Base-by-base conservation (phyloP, 495 filamentous ascomycete genomes). In the Neurospora pannonica region DNA sequence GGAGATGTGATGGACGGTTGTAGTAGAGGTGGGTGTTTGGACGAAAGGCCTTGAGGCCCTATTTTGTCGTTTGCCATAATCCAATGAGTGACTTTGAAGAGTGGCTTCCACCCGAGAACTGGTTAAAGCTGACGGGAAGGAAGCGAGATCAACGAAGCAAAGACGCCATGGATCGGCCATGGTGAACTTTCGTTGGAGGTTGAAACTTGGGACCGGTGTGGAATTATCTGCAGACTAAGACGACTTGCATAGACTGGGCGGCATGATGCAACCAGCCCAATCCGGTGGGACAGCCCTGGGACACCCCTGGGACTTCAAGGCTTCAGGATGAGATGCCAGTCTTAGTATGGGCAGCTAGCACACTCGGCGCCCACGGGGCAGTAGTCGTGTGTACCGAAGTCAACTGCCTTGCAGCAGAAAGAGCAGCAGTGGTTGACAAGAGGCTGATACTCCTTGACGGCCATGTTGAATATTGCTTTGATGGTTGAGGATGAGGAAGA, bases 321-420 rank as follows among this genome's bases (percentile, higher is more conserved):
- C 28, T 34, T 62, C 54, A 62, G 62, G 62, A 21, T 75, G 73
- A 71, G 28, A 54, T 37, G 42, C 9, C 31, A 10, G 36, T 40
- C 70, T 81, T 81, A 86, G 74, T 85, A 82, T 67, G 82, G 81
- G 82, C 85, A 86, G 67, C 81, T 76, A 34, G 83, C 83, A 79
- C 84, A 86, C 73, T 85, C 79, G 40, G 78, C 75, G 77, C 80
- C 80, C 54, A 72, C 76, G 24, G 83, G 83, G 83, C 85, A 86
- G 79, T 85, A 86, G 76, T 86, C 85, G 77, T 86, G 85, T 46
- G 85, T 86, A 76, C 85, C 85, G 42, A 85, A 86, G 79, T 86
- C 85, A 72, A 85, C 79, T 48, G 85, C 85, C 79, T 85, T 86
- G 84, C 85, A 86, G 82, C 85, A 86, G 74, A 84, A 86, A 34